Conservation (phyloP, 1,139 yeast genomes). For the Tardiomyces blankii region DNA sequence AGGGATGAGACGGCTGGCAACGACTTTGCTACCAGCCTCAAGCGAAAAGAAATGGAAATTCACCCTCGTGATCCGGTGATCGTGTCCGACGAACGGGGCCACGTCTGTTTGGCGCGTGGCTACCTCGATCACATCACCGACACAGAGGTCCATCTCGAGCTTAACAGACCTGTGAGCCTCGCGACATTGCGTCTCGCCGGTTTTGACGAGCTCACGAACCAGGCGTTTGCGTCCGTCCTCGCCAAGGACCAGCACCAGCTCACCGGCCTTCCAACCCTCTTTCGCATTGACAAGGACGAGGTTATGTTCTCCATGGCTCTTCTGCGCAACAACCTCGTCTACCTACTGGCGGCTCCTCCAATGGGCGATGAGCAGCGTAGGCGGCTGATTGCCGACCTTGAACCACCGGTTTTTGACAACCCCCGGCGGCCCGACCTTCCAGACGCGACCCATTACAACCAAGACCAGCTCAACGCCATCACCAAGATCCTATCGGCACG, state of each 20-base stretch:
- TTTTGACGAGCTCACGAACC: slow-evolving; percentile 36
- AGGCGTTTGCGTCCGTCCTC: slow-evolving; percentile 37
- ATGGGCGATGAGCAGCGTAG: slow-evolving; percentile 48
- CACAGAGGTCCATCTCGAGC: slow-evolving; percentile 31
- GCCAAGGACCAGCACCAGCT: slow-evolving; percentile 13
- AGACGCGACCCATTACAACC: slow-evolving; percentile 33
- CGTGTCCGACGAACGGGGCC: slow-evolving; percentile 73
- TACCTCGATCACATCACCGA: slow-evolving; percentile 34
- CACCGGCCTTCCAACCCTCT: slow-evolving; percentile 21
- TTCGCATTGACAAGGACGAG: slow-evolving; percentile 73
- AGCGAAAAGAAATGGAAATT: slow-evolving; percentile 5
- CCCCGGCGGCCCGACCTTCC: slow-evolving; percentile 1
- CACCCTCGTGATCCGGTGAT: slow-evolving; percentile 34
- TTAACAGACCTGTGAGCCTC: slow-evolving; percentile 42
- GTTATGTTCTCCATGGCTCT: slow-evolving; percentile 63
- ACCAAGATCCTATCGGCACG: slow-evolving; percentile 49
- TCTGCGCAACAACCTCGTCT: slow-evolving; percentile 66
- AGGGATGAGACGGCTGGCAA: too few relatives aligned
- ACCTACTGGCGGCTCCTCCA: slow-evolving; percentile 47
- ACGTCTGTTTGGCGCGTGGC: slow-evolving; percentile 63
- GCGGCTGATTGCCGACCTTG: slow-evolving; percentile 49
- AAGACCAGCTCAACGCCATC: slow-evolving; percentile 63
- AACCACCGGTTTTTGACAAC: slow-evolving; percentile 27
- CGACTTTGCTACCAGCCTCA: too few relatives aligned
- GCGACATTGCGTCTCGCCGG: slow-evolving; percentile 31